Conservation (phyloP, 1,284 basidiomycete genomes). For the Psilocybe mexicana region DNA sequence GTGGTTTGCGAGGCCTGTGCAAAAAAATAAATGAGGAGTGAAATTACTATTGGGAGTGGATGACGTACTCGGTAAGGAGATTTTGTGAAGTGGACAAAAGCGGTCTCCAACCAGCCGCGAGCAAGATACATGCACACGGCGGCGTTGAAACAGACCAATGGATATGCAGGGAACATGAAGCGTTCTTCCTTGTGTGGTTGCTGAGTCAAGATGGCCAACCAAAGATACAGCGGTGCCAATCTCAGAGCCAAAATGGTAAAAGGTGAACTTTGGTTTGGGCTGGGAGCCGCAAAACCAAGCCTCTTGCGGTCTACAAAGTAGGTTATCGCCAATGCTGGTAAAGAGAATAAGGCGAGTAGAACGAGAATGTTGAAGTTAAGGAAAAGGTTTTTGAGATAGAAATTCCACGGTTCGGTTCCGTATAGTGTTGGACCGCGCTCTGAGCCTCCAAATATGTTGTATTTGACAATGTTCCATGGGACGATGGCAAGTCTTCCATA, state of each 20-base stretch:
- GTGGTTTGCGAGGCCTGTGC: constrained; percentile 72
- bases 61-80: constrained; percentile 80
- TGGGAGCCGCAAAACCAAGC: constrained; percentile 63
- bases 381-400: constrained; percentile 83
- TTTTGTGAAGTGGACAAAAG: constrained; percentile 71
- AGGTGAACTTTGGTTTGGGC: constrained; percentile 69
- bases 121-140: constrained; percentile 83
- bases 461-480: constrained; percentile 91
- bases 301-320: constrained; percentile 76
- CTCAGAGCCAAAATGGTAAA: constrained; percentile 77
- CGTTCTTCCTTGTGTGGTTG: constrained; percentile 98
- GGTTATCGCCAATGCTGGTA: constrained; percentile 82
- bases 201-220: constrained; percentile 76
- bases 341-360: constrained; percentile 76
- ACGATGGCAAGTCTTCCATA: constrained; percentile 83
- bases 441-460: constrained; percentile 88
- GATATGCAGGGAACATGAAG: constrained; percentile 96
- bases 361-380: constrained; percentile 93
- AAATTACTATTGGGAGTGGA: neutral
- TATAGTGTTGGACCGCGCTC: constrained; percentile 89
- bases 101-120: constrained; percentile 83
- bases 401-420: constrained; percentile 86
- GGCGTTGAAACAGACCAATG: constrained; percentile 92
- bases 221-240: constrained; percentile 86
- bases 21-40: constrained; percentile 9